Conservation (phyloP, 148 eudicot genomes). For the Chenopodium quinoa region DNA sequence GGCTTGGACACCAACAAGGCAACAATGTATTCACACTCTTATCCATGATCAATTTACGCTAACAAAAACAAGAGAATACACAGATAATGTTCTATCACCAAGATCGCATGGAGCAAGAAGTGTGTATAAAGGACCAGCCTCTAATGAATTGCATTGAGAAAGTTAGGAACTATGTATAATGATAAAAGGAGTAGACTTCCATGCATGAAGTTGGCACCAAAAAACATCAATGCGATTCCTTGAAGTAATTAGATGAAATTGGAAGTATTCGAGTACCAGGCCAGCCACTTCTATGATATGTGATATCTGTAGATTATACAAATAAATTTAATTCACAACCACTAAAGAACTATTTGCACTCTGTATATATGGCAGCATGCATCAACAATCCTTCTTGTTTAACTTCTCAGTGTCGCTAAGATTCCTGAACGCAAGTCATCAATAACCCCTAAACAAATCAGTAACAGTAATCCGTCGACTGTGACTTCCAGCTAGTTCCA, state of each 20-base stretch:
- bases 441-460: neutral
- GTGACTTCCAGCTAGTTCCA: neutral
- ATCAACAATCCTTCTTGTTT: neutral
- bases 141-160: neutral
- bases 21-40: neutral
- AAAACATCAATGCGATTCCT: neutral
- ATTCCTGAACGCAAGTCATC: neutral
- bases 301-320: neutral
- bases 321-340: neutral
- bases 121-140: neutral
- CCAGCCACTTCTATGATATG: neutral
- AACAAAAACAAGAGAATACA: neutral
- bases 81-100: neutral
- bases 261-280: neutral
- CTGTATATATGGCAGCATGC: neutral
- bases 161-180: neutral
- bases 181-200: neutral
- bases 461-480: neutral
- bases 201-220: neutral
- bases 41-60: neutral
- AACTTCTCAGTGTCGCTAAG: neutral
- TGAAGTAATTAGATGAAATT: neutral
- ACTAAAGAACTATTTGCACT: neutral
- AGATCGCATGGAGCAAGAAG: neutral
- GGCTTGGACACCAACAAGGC: neutral